A percentile compares a stretch with the other conserved stretches of the same genome.
These are phyloP conservation scores for Hypoxylon crocopeplum DNA, from an alignment of 495 filamentous ascomycete genomes.

Conservation along the genomic window DNA sequence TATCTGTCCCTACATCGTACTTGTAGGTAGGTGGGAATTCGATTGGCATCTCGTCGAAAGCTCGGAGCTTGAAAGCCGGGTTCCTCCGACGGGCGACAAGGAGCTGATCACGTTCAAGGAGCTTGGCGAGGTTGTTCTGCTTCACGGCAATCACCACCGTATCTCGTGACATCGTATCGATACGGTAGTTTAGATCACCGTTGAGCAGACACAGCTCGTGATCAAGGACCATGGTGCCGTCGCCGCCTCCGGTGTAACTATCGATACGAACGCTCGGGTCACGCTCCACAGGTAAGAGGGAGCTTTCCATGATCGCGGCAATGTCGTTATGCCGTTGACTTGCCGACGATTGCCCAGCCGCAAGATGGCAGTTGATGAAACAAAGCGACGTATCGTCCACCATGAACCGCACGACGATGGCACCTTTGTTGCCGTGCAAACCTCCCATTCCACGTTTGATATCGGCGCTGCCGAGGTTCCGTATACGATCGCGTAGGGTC, in stretches of 20 bases:
- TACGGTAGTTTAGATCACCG: constrained; percentile 97
- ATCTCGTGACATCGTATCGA: constrained; percentile 94
- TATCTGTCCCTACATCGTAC: constrained; percentile 94
- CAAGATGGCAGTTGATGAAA: constrained; percentile 97
- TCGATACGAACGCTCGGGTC: constrained; percentile 67
- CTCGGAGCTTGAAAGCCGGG: constrained; percentile 83
- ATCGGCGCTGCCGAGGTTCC: constrained; percentile 76
- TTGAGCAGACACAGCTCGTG: constrained; percentile 96
- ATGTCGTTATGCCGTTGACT: constrained; percentile 92
- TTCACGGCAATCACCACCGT: constrained; percentile 85
- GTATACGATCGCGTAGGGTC: constrained; percentile 74
- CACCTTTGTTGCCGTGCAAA: constrained; percentile 94
- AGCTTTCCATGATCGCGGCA: constrained; percentile 83
- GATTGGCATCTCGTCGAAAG: constrained; percentile 86
- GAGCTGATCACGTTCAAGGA: constrained; percentile 94
- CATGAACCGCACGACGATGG: constrained; percentile 87
- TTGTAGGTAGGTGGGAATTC: constrained; percentile 97
- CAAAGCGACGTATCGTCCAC: constrained; percentile 92
- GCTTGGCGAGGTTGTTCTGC: constrained; percentile 78
- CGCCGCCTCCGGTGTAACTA: constrained; percentile 86
- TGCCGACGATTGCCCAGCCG: constrained; percentile 90
- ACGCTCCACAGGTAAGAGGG: constrained; percentile 70
- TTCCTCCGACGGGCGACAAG: constrained; percentile 85
- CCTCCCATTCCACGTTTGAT: constrained; percentile 96
- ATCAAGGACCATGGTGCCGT: constrained; percentile 94